Evolutionary conservation across 345 rosid genomes (phyloP).

Genomic region (Salix exigua): DNA sequence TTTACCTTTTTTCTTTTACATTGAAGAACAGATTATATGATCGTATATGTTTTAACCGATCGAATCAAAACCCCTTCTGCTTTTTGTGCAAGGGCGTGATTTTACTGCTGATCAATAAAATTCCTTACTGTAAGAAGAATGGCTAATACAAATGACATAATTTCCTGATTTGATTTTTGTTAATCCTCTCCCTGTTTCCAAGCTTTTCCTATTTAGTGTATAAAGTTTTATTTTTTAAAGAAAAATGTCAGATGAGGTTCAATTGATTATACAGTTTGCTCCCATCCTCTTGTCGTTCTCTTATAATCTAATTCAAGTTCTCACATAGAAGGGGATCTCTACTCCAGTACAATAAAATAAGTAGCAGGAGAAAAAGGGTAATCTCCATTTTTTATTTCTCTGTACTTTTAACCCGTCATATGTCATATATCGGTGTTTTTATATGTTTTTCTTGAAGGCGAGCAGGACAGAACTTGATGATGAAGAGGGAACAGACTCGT

Average conservation of each 20-base stretch:
- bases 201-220: not conserved
- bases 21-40: constrained; percentile 6
- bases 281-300: not conserved
- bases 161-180: not conserved
- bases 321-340: not conserved
- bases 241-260: not conserved
- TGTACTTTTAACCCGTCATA: not conserved
- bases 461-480: constrained; percentile 16
- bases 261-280: not conserved
- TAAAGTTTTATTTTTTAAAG: not conserved
- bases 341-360: not conserved
- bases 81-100: constrained; percentile 50
- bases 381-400: not conserved
- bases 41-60: constrained; percentile 8
- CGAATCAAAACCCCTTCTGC: constrained; percentile 36
- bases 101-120: constrained; percentile 31
- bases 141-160: not conserved
- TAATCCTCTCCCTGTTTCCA: not conserved
- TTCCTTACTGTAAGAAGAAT: constrained; percentile 3
- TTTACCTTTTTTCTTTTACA: not conserved
- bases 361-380: not conserved
- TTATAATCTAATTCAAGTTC: not conserved
- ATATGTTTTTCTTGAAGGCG: not conserved
- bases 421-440: not conserved
- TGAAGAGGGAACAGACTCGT: constrained; percentile 24